These are phyloP conservation scores for Helenozyma rhizophorensis DNA, from an alignment of 805 yeast species.

Conservation along the genomic window DNA sequence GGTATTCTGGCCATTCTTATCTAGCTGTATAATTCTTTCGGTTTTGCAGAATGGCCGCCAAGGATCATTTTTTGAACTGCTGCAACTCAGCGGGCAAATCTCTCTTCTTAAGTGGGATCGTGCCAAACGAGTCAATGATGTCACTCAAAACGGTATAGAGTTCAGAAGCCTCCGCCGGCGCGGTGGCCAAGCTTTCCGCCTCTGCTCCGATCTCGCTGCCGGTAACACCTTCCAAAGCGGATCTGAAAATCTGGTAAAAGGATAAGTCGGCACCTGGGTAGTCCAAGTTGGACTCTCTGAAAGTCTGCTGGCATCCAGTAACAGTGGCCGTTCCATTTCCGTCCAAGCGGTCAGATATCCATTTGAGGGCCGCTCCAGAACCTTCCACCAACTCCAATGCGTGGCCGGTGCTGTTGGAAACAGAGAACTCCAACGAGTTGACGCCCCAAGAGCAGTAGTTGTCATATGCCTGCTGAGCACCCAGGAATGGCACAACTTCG, in stretches of 20 bases:
- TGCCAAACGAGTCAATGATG: no score
- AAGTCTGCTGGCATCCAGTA: conserved; percentile 3
- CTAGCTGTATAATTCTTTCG: no score
- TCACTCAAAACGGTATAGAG: no score
- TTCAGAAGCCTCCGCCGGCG: no score
- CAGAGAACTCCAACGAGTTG: conserved; percentile 24
- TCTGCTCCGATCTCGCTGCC: conserved; percentile 8
- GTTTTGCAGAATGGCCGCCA: no score
- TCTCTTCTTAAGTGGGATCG: no score
- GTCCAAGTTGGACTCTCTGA: conserved; percentile 5
- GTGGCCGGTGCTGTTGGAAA: conserved; percentile 25
- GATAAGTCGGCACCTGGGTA: conserved; percentile 6
- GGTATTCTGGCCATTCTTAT: no score
- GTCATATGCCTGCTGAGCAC: conserved; percentile 17
- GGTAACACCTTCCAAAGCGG: conserved; percentile 1
- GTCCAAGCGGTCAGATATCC: conserved; percentile 10
- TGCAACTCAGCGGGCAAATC: no score
- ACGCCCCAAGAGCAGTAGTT: conserved; percentile 30
- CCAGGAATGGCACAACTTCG: conserved; percentile 19
- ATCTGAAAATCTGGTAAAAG: conserved; percentile 3
- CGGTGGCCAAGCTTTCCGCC: conserved; percentile 2
- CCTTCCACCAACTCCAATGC: conserved; percentile 17
- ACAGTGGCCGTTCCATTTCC: conserved; percentile 11
- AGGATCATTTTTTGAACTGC: no score
- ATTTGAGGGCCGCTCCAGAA: conserved; percentile 10